Evolutionary conservation across 805 yeast genomes (phyloP), one percentile per base, ranked within the genome.

Genomic region (Wickerhamiella brachini): DNA sequence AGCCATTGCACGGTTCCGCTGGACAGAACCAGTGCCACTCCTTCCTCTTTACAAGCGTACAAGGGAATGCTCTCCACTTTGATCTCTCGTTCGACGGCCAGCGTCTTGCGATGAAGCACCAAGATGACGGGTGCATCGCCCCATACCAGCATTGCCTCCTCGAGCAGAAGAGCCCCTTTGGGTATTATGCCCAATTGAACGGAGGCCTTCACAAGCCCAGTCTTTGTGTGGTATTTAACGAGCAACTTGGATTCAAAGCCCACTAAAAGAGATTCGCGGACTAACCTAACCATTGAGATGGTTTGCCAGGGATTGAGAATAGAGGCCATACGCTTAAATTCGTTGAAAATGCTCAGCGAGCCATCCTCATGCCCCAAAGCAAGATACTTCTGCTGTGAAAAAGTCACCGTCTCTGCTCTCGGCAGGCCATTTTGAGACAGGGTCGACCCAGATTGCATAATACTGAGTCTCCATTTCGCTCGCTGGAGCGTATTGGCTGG

Each of bases 1-100:
- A 51, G 13, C 45, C 31, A 47, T 24, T 52, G 49, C 8, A 52
- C n/a, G 6, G 29, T 18, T 13, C 54, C 54, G 12, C 48, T 45
- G 8, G 48, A 18, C 3, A 45, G 37, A 2, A 49, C 49, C 4
- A 46, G 34, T 3, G 46, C 51, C 39, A 52, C 37, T 8, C 39
- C 48, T 15, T 18, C 22, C 23, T 45, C 46, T 9, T 34, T 23
- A 23, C 44, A 31, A 12, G 49, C 52, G 1, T 49, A 42, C 2
- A 52, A 43, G 12, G 54, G 54, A 23, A 45, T 39, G 7, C 50
- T 44, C 18, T 45, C 45, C 21, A 52, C 44, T 2, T 17, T 18
- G 9, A 51, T 23, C 13, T 24, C 41, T 15, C 26, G 20, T 6
- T 42, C 47, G 5, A 52, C 22, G 17, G 49, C 54, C 20, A 52